Percentiles rank a stretch among this genome's conserved stretches.
Evolutionary conservation across 805 yeast genomes (phyloP).

Genomic region (Saccharomycopsis selenospora): DNA sequence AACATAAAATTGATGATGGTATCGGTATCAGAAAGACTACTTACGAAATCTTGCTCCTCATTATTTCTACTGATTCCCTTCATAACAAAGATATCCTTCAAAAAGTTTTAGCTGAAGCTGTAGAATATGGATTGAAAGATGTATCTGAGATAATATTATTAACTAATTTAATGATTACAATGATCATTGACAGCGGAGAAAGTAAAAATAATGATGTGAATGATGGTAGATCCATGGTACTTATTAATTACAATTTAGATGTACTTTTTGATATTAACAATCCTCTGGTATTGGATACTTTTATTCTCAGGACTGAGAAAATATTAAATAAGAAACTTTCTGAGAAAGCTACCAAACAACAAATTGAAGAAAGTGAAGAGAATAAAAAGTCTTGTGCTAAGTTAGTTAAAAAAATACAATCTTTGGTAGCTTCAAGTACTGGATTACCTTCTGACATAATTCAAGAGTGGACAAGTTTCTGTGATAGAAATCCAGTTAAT

Average conservation of each 20-base stretch:
- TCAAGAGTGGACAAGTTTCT: not conserved
- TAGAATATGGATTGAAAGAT: constrained; percentile 19
- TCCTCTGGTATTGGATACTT: constrained; percentile 5
- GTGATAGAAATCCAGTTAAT: not conserved
- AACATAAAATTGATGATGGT: constrained; percentile 74
- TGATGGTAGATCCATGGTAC: too few species aligned
- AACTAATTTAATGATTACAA: constrained; percentile 10
- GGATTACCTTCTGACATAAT: not conserved
- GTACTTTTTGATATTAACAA: constrained; percentile 4
- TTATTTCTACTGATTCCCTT: constrained; percentile 4
- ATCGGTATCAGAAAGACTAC: constrained; percentile 64
- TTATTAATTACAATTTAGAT: not conserved
- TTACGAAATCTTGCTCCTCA: constrained; percentile 51
- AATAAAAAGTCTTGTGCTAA: constrained; percentile 3
- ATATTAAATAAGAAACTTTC: constrained; percentile 13
- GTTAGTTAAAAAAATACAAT: not conserved
- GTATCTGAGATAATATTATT: constrained; percentile 13
- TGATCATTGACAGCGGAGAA: not conserved
- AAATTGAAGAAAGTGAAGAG: constrained; percentile 14
- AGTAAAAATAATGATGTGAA: too few species aligned
- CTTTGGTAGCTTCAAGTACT: not conserved
- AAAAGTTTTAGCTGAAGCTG: constrained; percentile 2
- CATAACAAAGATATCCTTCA: not conserved
- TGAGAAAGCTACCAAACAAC: constrained; percentile 20
- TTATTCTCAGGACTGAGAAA: constrained; percentile 9